Evolutionary conservation across 2,329 filamentous ascomycete genomes (phyloP).

Genomic region (Camptophora hylomeconis): DNA sequence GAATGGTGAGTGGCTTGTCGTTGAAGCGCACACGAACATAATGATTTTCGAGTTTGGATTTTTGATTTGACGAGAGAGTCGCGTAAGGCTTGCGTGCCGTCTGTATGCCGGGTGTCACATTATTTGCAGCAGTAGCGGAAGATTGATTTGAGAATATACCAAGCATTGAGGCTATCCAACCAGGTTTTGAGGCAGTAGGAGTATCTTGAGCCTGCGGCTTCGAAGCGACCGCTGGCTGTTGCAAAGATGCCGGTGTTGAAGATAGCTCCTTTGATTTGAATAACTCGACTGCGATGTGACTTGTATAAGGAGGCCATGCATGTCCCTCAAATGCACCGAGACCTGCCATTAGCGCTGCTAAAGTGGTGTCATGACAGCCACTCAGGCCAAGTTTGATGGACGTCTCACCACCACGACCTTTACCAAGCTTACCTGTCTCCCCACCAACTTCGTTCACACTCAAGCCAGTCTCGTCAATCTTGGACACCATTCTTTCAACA

Average conservation of each 20-base stretch:
- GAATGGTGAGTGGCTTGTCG: conserved; percentile 66
- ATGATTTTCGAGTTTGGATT: conserved; percentile 53
- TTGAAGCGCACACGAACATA: conserved; percentile 90
- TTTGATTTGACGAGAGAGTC: conserved; percentile 45
- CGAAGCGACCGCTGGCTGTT: conserved; percentile 20
- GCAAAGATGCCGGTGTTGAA: conserved; percentile 16
- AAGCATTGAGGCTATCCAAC: conserved; percentile 14
- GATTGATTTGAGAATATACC: conserved; percentile 18
- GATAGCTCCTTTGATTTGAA: conserved; percentile 47
- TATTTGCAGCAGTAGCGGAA: conserved; percentile 15
- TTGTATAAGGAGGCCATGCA: conserved; percentile 86
- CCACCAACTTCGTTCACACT: conserved; percentile 38
- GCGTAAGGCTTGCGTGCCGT: conserved; percentile 47
- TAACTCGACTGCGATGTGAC: conserved; percentile 80
- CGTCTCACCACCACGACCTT: conserved; percentile 35
- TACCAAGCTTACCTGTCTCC: conserved; percentile 24
- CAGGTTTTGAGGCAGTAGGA: conserved; percentile 8
- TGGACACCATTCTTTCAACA: conserved; percentile 59
- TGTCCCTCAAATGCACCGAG: conserved; percentile 63
- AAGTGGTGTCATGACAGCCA: conserved; percentile 87
- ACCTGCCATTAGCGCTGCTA: conserved; percentile 64
- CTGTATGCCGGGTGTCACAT: conserved; percentile 33
- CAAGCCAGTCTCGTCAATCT: conserved; percentile 46
- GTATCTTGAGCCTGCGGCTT: background rate
- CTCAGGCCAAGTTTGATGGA: conserved; percentile 62